A percentile compares a stretch with the other conserved stretches of the same genome.
phyloP scores from a whole-genome alignment of 2,329 filamentous ascomycete species.

The Fusarium luffae region DNA sequence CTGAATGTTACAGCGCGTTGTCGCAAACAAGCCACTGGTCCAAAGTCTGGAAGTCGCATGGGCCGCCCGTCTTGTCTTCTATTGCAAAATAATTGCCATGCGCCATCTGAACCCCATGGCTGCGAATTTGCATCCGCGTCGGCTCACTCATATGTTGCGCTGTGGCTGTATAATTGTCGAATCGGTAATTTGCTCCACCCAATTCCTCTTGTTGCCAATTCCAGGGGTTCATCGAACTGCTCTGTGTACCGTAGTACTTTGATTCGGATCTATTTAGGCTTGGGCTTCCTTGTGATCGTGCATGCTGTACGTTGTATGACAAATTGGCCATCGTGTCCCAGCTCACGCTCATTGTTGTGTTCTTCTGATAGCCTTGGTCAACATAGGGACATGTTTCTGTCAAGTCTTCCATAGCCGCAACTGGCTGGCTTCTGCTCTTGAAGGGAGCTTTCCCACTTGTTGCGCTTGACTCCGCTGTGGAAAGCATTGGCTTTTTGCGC shows the following conservation, averaged over 20 bases:
- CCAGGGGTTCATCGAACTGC: not conserved
- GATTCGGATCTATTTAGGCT: not conserved
- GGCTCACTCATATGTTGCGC: not conserved
- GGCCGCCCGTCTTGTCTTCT: conserved; percentile 1
- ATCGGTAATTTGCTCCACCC: not conserved
- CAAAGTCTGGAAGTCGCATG: conserved; percentile 24
- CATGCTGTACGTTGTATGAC: not conserved
- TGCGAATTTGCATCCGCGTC: not conserved
- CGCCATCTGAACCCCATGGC: not conserved
- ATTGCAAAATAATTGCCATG: not conserved
- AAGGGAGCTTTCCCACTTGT: not conserved
- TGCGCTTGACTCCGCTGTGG: not conserved
- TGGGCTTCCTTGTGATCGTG: not conserved
- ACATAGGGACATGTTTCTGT: not conserved
- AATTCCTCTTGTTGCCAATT: not conserved
- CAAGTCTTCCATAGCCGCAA: not conserved
- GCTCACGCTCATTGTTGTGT: conserved; percentile 13
- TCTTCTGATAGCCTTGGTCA: conserved; percentile 1
- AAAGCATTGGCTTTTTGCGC: not conserved
- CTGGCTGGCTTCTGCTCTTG: not conserved
- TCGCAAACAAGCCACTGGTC: conserved; percentile 34
- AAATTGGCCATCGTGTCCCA: conserved; percentile 15
- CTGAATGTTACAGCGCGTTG: not conserved
- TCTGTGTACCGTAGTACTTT: not conserved
- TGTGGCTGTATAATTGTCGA: not conserved